phyloP scores from a whole-genome alignment of 345 rosid genomes.

The Syzygium aromaticum region DNA sequence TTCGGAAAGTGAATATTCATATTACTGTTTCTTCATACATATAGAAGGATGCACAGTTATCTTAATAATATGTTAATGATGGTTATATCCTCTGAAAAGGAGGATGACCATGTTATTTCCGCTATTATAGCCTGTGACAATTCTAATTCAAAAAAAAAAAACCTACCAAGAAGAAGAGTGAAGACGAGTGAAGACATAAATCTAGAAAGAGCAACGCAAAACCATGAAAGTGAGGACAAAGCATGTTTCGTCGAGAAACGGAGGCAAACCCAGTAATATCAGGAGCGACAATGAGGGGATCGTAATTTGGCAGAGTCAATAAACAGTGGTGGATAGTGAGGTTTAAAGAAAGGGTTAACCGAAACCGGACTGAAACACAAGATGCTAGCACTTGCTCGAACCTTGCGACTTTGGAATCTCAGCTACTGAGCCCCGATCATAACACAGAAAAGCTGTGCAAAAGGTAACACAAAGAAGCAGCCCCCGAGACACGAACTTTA shows the following conservation, averaged over 20 bases:
- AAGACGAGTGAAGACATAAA: too few species aligned
- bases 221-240: neutral
- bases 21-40: too few species aligned
- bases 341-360: neutral
- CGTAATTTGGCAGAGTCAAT: neutral
- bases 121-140: neutral
- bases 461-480: neutral
- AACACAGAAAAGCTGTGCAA: neutral
- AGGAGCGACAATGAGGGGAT: neutral
- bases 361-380: neutral
- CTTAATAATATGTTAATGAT: neutral
- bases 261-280: neutral
- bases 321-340: neutral
- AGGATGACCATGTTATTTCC: neutral
- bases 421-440: neutral
- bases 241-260: neutral
- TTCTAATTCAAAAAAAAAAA: neutral
- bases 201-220: accelerated
- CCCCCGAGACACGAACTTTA: neutral
- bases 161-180: neutral
- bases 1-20: too few species aligned
- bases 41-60: too few species aligned
- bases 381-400: too few species aligned
- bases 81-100: neutral
- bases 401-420: neutral